Percentiles rank a stretch among this genome's conserved stretches.
Evolutionary conservation across 139 green algal species (phyloP).

Genomic region (Tetraselmis striata): DNA sequence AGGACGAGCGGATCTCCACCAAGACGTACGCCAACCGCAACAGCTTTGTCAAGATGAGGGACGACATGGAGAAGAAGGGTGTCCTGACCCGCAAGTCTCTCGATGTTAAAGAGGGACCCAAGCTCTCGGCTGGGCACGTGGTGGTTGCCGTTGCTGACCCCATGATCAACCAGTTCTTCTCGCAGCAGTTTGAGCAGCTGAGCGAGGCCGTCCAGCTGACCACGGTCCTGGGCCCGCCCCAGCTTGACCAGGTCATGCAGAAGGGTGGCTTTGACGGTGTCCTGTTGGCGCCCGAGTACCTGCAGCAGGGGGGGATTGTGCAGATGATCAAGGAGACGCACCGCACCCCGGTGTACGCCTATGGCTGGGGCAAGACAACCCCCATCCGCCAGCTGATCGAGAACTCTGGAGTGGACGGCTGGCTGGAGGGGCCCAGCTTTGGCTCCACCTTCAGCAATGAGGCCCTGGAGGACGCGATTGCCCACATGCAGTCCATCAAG

Average conservation of each 20-base stretch:
- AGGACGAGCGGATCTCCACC: neutral
- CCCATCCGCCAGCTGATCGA: slow-evolving; percentile 37
- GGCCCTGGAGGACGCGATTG: slow-evolving; percentile 18
- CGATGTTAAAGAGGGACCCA: neutral
- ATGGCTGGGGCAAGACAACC: slow-evolving; percentile 29
- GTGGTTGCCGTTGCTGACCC: neutral
- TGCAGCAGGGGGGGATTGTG: slow-evolving; percentile 26
- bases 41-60: neutral
- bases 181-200: neutral
- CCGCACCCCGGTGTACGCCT: slow-evolving; percentile 18
- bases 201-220: neutral
- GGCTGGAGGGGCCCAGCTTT: slow-evolving; percentile 37
- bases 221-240: neutral
- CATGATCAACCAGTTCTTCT: neutral
- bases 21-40: neutral
- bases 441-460: slow-evolving; percentile 16
- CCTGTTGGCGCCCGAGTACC: slow-evolving; percentile 41
- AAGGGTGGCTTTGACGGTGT: slow-evolving; percentile 41
- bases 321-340: slow-evolving; percentile 9
- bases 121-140: neutral
- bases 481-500: slow-evolving; percentile 28
- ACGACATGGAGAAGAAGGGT: neutral
- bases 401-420: slow-evolving; percentile 28
- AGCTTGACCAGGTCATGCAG: slow-evolving; percentile 18
- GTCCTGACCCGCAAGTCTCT: neutral